phyloP scores from a whole-genome alignment of 345 rosid species.

The Populus davidiana region DNA sequence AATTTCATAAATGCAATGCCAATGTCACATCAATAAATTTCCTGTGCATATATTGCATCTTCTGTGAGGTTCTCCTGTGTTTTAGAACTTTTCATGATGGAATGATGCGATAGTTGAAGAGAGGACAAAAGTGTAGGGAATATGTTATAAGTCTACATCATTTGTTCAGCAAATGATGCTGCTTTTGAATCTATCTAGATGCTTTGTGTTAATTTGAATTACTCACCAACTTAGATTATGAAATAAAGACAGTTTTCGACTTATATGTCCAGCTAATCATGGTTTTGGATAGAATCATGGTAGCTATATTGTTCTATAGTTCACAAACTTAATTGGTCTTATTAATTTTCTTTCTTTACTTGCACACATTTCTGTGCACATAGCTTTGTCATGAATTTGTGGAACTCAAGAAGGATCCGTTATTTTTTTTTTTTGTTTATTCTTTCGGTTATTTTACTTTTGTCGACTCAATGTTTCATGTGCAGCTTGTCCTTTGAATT shows the following conservation, averaged over 20 bases:
- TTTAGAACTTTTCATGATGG: background rate
- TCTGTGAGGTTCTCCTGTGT: background rate
- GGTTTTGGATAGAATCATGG: background rate
- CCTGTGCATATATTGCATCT: background rate
- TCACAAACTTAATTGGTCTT: background rate
- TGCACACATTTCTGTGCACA: background rate
- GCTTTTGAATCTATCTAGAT: background rate
- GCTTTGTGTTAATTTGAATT: background rate
- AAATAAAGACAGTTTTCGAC: background rate
- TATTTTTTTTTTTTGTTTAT: background rate
- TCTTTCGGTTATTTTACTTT: background rate
- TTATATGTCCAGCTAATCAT: background rate
- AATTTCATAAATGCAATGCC: background rate
- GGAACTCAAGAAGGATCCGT: background rate
- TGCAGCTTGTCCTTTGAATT: conserved; percentile 92
- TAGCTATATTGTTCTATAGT: background rate
- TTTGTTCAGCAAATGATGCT: background rate
- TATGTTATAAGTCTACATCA: background rate
- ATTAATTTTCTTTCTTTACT: background rate
- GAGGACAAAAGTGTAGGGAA: background rate
- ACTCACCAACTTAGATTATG: background rate
- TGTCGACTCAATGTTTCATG: background rate
- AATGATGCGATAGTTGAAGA: background rate
- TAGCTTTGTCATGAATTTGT: background rate
- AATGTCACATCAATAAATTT: background rate